These are phyloP conservation scores for Xenoacremonium recifei DNA, from an alignment of 2,329 filamentous ascomycete genomes.

Conservation along the genomic window DNA sequence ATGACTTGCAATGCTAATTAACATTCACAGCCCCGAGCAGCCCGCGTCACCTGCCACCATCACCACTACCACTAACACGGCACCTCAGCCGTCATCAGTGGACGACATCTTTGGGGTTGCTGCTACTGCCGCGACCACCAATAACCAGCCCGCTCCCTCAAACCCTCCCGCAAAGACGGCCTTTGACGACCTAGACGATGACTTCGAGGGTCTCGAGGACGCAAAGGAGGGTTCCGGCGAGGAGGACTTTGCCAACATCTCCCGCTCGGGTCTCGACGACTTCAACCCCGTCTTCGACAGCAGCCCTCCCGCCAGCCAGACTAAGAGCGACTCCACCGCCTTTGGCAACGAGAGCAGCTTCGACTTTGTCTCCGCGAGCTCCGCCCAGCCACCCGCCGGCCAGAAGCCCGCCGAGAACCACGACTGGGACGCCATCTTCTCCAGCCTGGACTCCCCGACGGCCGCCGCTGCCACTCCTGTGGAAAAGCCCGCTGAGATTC, in stretches of 20 bases:
- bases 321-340: slow-evolving; percentile 51
- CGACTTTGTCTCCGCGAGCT: slow-evolving; percentile 50
- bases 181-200: slow-evolving; percentile 75
- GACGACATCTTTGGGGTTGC: slow-evolving; percentile 44
- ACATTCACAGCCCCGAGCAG: slow-evolving; percentile 24
- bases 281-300: slow-evolving; percentile 84
- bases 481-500: slow-evolving; percentile 13
- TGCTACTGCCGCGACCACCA: slow-evolving; percentile 22
- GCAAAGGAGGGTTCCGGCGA: slow-evolving; percentile 78
- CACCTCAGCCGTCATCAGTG: slow-evolving; percentile 30
- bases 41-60: slow-evolving; percentile 32
- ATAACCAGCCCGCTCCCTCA: slow-evolving; percentile 29
- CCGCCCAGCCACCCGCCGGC: slow-evolving; percentile 30
- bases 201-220: slow-evolving; percentile 80
- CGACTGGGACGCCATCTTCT: slow-evolving; percentile 96
- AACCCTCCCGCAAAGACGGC: slow-evolving; percentile 45
- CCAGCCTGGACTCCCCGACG: slow-evolving; percentile 64
- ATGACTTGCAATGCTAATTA: slow-evolving; percentile 9
- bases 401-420: slow-evolving; percentile 53
- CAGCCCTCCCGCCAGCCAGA: slow-evolving; percentile 53
- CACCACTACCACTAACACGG: slow-evolving; percentile 20
- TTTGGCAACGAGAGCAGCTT: slow-evolving; percentile 58
- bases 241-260: slow-evolving; percentile 76
- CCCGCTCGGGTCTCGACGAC: slow-evolving; percentile 68
- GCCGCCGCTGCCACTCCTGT: slow-evolving; percentile 25